Conservation (phyloP, 2,329 filamentous ascomycete species). For the Alternaria ethzedia region DNA sequence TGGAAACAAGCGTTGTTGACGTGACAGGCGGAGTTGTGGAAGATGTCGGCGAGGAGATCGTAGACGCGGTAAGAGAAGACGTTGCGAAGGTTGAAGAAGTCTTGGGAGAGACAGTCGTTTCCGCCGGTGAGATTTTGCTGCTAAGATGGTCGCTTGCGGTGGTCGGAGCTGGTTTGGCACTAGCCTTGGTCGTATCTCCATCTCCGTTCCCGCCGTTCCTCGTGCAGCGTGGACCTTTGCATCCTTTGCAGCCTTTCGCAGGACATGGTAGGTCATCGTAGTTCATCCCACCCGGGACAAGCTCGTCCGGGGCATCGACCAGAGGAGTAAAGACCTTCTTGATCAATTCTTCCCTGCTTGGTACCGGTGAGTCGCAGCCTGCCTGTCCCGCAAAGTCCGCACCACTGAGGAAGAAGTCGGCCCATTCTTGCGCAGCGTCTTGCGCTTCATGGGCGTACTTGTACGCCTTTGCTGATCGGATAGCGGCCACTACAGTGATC, state of each 20-base stretch:
- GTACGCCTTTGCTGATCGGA: neutral
- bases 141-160: no score
- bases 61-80: no score
- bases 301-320: neutral
- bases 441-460: neutral
- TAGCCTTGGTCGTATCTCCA: no score
- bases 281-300: neutral
- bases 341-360: neutral
- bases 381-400: neutral
- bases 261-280: neutral
- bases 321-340: neutral
- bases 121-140: fast-evolving
- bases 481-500: neutral
- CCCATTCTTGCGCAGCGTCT: neutral
- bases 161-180: no score
- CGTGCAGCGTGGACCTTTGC: neutral
- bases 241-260: neutral
- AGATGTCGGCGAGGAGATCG: no score
- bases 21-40: no score
- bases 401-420: neutral
- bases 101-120: no score
- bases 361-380: fast-evolving
- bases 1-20: no score
- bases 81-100: no score
- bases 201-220: neutral